These are phyloP conservation scores for Barbatosphaeria neglecta DNA, from an alignment of 495 filamentous ascomycete genomes.

Conservation along the genomic window DNA sequence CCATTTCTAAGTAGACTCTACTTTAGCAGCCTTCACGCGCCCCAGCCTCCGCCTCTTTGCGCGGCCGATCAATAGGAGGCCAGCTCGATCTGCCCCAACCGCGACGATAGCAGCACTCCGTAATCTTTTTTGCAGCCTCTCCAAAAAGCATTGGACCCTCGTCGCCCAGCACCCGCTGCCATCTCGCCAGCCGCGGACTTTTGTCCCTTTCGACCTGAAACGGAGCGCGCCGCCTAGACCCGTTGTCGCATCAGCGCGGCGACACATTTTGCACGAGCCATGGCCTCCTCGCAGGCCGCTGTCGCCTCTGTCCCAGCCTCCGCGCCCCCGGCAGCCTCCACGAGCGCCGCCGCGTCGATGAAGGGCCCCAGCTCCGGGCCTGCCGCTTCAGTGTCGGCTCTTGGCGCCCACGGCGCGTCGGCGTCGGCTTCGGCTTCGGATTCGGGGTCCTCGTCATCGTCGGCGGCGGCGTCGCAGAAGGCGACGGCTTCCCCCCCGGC, in stretches of 20 bases:
- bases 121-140: background rate
- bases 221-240: background rate
- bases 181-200: background rate
- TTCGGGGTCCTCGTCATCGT: conserved; percentile 5
- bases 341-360: conserved; percentile 5
- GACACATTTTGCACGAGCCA: conserved; percentile 4
- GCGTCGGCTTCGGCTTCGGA: conserved; percentile 16
- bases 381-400: no score
- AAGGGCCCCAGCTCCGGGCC: conserved; percentile 5
- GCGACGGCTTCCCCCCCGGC: conserved; percentile 17
- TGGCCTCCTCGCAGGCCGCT: conserved; percentile 17
- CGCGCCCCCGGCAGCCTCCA: background rate
- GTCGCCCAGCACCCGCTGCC: background rate
- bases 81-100: background rate
- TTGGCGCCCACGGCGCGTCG: conserved; percentile 7
- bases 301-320: background rate
- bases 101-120: background rate
- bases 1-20: background rate
- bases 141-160: background rate
- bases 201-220: background rate
- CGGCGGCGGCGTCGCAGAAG: conserved; percentile 11
- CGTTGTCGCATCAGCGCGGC: conserved; percentile 3
- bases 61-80: background rate
- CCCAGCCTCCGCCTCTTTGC: background rate
- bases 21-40: background rate